Evolutionary conservation across 495 filamentous ascomycete species (phyloP).

Genomic region (Aspergillus funiculosus): DNA sequence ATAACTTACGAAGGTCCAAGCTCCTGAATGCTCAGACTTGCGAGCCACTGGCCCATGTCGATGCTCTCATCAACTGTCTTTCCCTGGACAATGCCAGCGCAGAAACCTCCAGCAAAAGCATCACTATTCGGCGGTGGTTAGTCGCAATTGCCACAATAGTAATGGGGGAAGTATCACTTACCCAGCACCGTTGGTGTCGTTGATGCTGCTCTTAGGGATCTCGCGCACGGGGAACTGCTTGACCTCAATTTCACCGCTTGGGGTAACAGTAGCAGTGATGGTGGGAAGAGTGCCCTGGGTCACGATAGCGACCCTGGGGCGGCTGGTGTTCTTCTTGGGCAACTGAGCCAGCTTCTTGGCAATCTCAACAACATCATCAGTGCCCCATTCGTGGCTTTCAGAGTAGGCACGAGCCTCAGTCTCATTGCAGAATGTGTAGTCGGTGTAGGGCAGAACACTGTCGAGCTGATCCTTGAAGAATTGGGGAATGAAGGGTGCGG

Average conservation of each 20-base stretch:
- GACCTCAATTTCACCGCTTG: constrained; percentile 57
- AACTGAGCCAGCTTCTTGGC: constrained; percentile 77
- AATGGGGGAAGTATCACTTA: constrained; percentile 30
- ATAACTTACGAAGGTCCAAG: constrained; percentile 83
- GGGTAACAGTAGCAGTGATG: constrained; percentile 61
- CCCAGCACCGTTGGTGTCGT: constrained; percentile 94
- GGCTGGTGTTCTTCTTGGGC: constrained; percentile 81
- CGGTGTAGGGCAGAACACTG: constrained; percentile 78
- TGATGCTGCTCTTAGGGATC: constrained; percentile 68
- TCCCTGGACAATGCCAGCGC: constrained; percentile 80
- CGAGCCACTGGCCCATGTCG: constrained; percentile 94
- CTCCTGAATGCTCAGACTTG: constrained; percentile 84
- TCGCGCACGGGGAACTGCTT: constrained; percentile 74
- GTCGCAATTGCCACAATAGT: background rate
- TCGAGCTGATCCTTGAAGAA: constrained; percentile 97
- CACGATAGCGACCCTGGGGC: constrained; percentile 76
- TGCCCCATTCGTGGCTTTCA: constrained; percentile 63
- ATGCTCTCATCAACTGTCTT: constrained; percentile 68
- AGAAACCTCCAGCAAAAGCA: constrained; percentile 92
- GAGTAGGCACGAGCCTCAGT: constrained; percentile 84
- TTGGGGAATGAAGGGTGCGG: constrained; percentile 89
- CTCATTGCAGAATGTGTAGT: constrained; percentile 97
- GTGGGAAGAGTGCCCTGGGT: constrained; percentile 92
- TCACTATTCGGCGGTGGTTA: constrained; percentile 50
- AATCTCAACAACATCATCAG: constrained; percentile 78